Base-by-base conservation (phyloP, 208 protist species). In the Leishmania turanica region DNA sequence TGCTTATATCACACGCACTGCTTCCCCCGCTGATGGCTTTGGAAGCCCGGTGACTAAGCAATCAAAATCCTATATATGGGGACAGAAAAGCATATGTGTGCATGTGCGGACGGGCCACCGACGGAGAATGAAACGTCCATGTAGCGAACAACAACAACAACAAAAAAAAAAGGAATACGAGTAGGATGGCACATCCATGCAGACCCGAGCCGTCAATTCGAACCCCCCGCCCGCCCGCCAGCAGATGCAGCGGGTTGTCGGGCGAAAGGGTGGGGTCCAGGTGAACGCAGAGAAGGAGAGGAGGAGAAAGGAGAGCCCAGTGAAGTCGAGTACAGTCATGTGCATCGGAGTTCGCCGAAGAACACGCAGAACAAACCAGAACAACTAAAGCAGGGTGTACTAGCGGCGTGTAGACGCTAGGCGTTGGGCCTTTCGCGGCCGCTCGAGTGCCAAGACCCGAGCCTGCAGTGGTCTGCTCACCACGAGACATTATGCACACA, bases 1-100 rank as follows among this genome's bases (percentile, higher is more conserved):
- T 73, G 69, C 45, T 45, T 73, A 73, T 47, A 37, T 19, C 45
- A 9, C 21, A 73, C 45, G 69, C 69, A 73, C 69, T 73, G 27
- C 45, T 51, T 73, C 45, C 54, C 69, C 69, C 51, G 69, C 24
- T 34, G 27, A 49, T 15, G 24, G 45, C 45, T n/a, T 53, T 73
- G 17, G 45, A 31, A 31, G 40, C 8, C 54, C 24, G 40, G 69
- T 37, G 27, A 27, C 7, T 49, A n/a, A 19, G 62, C 31, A 8
- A 40, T 37, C 31, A 40, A n/a, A n/a, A 31, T 2, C 7, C 62
- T 31, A 24, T 62, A 31, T 6, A 31, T 6, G 4, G 3, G n/a
- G 27, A 45, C 17, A 31, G 9, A 7, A 34, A 73, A n/a, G 21
- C 27, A 13, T 17, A 40, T 49, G 17, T 21, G 40, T 13, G 45